Evolutionary conservation across 352 stramenopile genomes (phyloP).

Genomic region (Pseudoperonospora humuli): DNA sequence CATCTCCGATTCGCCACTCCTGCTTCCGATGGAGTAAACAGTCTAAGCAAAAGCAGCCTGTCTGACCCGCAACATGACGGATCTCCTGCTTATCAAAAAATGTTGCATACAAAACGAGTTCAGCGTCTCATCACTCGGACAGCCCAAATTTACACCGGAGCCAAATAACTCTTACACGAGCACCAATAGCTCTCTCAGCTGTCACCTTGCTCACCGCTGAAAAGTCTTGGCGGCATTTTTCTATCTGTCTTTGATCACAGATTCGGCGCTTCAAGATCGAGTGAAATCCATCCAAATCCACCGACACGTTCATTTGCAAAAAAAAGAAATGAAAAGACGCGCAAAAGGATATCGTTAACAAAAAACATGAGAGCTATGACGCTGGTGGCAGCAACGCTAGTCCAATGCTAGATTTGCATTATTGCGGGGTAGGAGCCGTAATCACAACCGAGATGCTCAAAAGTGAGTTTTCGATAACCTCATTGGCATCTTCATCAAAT

Average conservation of each 20-base stretch:
- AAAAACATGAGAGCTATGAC: background rate
- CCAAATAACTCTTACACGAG: slow-evolving; percentile 10
- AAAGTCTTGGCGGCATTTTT: slow-evolving; percentile 24
- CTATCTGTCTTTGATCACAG: slow-evolving; percentile 45
- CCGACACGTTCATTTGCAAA: slow-evolving; percentile 30
- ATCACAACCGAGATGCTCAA: slow-evolving; percentile 48
- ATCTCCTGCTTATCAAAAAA: slow-evolving; percentile 19
- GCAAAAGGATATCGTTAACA: background rate
- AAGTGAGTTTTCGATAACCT: slow-evolving; percentile 49
- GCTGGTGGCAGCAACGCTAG: too few species aligned
- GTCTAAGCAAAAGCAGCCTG: too few species aligned
- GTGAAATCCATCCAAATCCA: slow-evolving; percentile 40
- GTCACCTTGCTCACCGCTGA: slow-evolving; percentile 19
- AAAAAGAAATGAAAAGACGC: slow-evolving; percentile 20
- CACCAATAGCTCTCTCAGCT: slow-evolving; percentile 10
- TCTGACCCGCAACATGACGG: slow-evolving; percentile 39
- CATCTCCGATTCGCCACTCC: slow-evolving; percentile 63
- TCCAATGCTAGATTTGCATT: background rate
- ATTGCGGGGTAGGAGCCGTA: slow-evolving; percentile 23
- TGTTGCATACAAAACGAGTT: background rate
- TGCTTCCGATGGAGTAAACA: slow-evolving; percentile 65
- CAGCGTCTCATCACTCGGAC: background rate
- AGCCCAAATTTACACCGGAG: too few species aligned
- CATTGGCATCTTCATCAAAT: slow-evolving; percentile 49
- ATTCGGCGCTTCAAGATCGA: slow-evolving; percentile 43